Percentiles rank a stretch among this genome's conserved stretches.
Evolutionary conservation across 441 rosid species (phyloP).

Genomic region (Euphorbia schlechtendalii): DNA sequence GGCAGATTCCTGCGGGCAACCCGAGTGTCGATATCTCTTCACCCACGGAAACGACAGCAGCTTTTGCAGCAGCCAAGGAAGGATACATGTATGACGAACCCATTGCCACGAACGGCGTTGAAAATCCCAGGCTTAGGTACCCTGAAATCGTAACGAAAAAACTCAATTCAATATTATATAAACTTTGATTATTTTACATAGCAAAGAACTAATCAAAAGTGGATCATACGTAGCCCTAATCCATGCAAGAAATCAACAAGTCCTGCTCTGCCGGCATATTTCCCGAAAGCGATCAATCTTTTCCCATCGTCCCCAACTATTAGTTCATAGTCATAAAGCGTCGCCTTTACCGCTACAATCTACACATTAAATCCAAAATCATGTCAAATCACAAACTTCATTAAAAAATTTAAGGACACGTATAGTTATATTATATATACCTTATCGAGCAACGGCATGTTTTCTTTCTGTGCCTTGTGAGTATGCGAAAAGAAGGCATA

Average conservation of each 20-base stretch:
- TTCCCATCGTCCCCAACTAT: constrained; percentile 69
- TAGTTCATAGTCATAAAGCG: constrained; percentile 87
- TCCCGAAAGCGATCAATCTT: constrained; percentile 81
- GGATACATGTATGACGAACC: constrained; percentile 88
- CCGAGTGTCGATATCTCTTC: too few relatives aligned
- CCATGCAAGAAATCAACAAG: constrained; percentile 72
- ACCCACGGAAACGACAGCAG: too few relatives aligned
- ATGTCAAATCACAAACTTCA: not conserved
- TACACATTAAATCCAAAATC: constrained; percentile 25
- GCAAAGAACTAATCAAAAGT: not conserved
- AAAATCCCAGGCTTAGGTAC: constrained; percentile 72
- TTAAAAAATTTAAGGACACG: constrained; percentile 11
- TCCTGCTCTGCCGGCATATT: constrained; percentile 95
- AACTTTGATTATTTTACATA: not conserved
- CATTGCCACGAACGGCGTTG: constrained; percentile 79
- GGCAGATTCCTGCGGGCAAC: too few relatives aligned
- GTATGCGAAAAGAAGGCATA: constrained; percentile 96
- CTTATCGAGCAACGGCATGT: constrained; percentile 88
- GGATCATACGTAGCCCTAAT: constrained; percentile 64
- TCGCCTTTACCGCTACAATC: constrained; percentile 65
- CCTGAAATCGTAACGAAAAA: constrained; percentile 41
- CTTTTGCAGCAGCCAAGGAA: constrained; percentile 85
- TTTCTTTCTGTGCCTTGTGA: constrained; percentile 88
- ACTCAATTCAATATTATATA: not conserved
- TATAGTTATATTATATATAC: constrained; percentile 20